Base-by-base conservation (phyloP, 805 yeast species). In the Cyberlindnera euphorbiae region DNA sequence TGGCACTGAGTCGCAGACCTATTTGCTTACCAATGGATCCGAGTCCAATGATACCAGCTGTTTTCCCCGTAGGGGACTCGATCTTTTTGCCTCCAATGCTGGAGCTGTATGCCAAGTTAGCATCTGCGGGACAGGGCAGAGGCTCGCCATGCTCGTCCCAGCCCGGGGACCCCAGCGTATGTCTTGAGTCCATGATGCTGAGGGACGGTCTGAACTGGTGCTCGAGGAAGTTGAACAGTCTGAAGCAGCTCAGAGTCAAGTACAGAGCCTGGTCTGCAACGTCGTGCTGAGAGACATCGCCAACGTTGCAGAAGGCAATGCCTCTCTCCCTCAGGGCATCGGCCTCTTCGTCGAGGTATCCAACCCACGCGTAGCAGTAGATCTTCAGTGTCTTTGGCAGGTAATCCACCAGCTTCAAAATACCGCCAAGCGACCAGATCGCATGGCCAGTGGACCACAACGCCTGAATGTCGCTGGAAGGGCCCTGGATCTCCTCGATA, bases 21-120 rank as follows among this genome's bases (percentile, higher is more conserved):
- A 82, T 74, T 22, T 69, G 66, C 52, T 71, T 70, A 5, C 94
- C 95, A 46, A 84, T 84, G 18, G 75, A 66, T 1, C 95, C 95
- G 47, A 83, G 78, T 0, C 94, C 95, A 4, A 82, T 73, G 26
- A 84, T 70, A 5, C 79, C 75, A 1, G 69, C 87, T 16, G 62
- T 62, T 49, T 75, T 79, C 14, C 77, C 77, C 6, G 57, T 53
- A 5, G 88, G 87, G 8, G 75, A 66, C n/a, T 56, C 74, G 41
- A 71, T 54, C 16, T 53, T 55, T 17, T 73, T 60, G 3, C 73
- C 66, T 29, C 77, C 79, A 6, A 76, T 55, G 15, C 58, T 56
- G 0, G 69, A 63, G 34, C 66, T 59, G 52, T 66, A 50, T 1
- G 41, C 44, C 29, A 40, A 24, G 24, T 44, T 67, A 58, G 39